Evolutionary conservation across 1,139 yeast genomes (phyloP).

Genomic region (Scheffersomyces illinoinensis): DNA sequence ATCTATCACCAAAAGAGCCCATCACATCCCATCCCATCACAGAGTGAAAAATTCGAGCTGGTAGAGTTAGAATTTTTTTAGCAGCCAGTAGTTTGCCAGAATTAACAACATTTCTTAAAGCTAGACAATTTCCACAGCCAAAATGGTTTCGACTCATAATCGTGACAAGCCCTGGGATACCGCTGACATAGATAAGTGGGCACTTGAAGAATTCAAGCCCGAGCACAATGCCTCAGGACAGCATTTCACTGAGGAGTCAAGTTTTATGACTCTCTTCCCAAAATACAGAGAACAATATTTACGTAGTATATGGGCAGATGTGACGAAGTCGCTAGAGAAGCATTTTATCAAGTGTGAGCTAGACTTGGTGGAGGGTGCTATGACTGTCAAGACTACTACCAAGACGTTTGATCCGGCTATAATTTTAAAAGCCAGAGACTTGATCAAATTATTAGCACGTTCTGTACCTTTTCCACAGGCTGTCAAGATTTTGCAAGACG

Average conservation of each 20-base stretch:
- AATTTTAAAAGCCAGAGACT: conserved; percentile 90
- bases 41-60: not conserved
- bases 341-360: conserved; percentile 78
- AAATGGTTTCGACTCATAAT: conserved; percentile 89
- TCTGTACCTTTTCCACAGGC: conserved; percentile 99
- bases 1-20: not conserved
- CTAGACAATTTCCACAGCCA: conserved; percentile 1
- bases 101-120: too few relatives aligned
- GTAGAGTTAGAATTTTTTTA: not conserved
- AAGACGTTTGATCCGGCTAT: conserved; percentile 96
- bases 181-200: conserved; percentile 94
- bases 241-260: conserved; percentile 90
- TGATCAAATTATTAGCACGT: conserved; percentile 89
- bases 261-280: conserved; percentile 93
- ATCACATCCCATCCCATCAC: conserved; percentile 2
- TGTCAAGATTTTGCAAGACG: conserved; percentile 85
- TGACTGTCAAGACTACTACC: conserved; percentile 95
- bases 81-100: not conserved
- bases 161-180: conserved; percentile 99
- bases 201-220: conserved; percentile 80
- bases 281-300: conserved; percentile 92
- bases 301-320: conserved; percentile 91
- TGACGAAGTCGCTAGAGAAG: conserved; percentile 73
- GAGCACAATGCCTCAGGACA: conserved; percentile 86
- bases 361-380: conserved; percentile 93